phyloP scores from a whole-genome alignment of 441 rosid species.

The Arabidopsis hybrid region DNA sequence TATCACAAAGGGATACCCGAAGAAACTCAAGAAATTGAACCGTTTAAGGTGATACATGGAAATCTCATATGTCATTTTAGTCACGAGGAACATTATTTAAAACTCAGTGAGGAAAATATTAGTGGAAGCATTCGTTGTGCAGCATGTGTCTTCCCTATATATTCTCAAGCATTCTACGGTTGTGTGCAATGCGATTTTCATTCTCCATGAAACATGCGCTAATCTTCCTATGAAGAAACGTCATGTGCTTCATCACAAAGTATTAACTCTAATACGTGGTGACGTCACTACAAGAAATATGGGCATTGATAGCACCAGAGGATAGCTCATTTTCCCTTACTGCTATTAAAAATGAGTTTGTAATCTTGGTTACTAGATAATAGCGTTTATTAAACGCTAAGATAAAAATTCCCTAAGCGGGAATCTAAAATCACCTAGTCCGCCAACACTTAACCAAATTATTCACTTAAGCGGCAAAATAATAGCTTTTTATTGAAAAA shows the following conservation, averaged over 20 bases:
- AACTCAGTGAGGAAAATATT: not conserved
- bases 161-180: not conserved
- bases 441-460: no score
- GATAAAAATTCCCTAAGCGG: no score
- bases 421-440: no score
- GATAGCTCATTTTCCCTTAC: no score
- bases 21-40: not conserved
- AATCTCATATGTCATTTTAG: constrained; percentile 15
- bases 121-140: not conserved
- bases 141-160: not conserved
- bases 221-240: not conserved
- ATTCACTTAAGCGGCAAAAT: no score
- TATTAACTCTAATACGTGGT: not conserved
- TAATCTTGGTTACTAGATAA: no score
- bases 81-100: constrained; percentile 8
- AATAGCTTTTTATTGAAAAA: no score
- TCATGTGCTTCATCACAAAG: not conserved
- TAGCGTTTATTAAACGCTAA: no score
- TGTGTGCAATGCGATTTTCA: not conserved
- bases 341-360: no score
- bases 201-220: not conserved
- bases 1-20: not conserved
- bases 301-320: no score
- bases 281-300: no score
- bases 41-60: not conserved